These are phyloP conservation scores for Hypomontagnella monticulosa DNA, from an alignment of 495 filamentous ascomycete species.

Conservation along the genomic window DNA sequence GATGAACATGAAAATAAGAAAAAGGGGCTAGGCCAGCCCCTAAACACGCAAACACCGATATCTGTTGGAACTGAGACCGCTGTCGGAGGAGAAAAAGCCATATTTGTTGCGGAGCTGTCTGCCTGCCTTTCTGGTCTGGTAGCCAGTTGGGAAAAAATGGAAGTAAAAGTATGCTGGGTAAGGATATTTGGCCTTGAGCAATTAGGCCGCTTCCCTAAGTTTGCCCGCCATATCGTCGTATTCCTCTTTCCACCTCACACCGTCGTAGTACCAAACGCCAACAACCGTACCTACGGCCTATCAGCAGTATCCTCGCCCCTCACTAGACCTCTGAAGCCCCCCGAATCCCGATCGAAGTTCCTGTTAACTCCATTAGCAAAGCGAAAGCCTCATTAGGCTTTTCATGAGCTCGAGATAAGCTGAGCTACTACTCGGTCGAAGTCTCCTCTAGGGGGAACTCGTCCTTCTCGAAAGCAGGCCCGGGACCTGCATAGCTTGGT, in stretches of 20 bases:
- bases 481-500: conserved; percentile 59
- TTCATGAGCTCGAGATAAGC: not conserved
- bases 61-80: not conserved
- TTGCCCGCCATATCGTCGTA: conserved; percentile 1
- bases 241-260: conserved; percentile 5
- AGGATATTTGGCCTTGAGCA: not conserved
- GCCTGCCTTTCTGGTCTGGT: conserved; percentile 16
- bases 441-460: conserved; percentile 47
- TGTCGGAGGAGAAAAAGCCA: conserved; percentile 8
- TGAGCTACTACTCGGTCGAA: conserved; percentile 33
- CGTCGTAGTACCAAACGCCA: conserved; percentile 25
- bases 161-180: conserved; percentile 14
- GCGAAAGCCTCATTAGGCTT: not conserved
- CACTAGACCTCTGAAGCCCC: not conserved
- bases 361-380: conserved; percentile 17
- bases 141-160: conserved; percentile 9
- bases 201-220: not conserved
- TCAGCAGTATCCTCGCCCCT: not conserved
- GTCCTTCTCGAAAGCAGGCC: conserved; percentile 58
- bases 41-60: not conserved
- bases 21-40: not conserved
- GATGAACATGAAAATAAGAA: not conserved
- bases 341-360: not conserved
- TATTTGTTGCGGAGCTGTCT: conserved; percentile 17
- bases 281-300: conserved; percentile 6